Evolutionary conservation across 768 basidiomycete genomes (phyloP), one percentile per base, ranked within the genome.

Genomic region (Epithele typhae): DNA sequence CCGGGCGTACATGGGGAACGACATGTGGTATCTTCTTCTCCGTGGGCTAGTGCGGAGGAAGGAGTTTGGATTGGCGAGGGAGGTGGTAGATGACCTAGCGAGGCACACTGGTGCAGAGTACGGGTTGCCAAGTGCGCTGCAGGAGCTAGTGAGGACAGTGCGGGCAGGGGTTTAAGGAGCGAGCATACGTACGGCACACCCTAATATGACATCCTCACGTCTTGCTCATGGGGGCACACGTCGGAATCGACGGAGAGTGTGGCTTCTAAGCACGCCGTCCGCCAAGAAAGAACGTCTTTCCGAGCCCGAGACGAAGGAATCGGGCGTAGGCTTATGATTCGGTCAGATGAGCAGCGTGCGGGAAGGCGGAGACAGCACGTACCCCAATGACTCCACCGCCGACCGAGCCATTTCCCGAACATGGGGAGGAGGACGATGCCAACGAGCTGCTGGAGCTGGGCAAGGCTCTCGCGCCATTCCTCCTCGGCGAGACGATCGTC

Each of bases 401-500:
- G 74, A 24, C 93, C 93, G 27, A 93, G 61, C 79, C 82, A 95
- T 63, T 90, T 93, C 43, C 93, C 93, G 48, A 92, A 63, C 68
- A 82, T 86, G 2, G 93, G 93, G 48, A 96, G 69, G 37, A 94
- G 70, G 21, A 94, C 84, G 46, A 91, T 73, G 30, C 86, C 78
- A 43, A 89, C 66, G 17, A 95, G 77, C 61, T 91, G 78, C 61
- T 87, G 83, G 37, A 96, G 75, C 63, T 96, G 92, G 50, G 82
- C 69, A 40, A 95, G 59, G 59, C 86, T 89, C 65, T 96, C 93
- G 58, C 92, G 85, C 93, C 93, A 95, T 69, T 96, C 93, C 62
- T 86, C 77, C 65, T 93, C 87, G 2, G 88, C 87, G 38, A 85
- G 70, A 33, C 73, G 78, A 56, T 79, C 81, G 58, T 92, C 88